phyloP scores from a whole-genome alignment of 2,329 filamentous ascomycete genomes.

The Epichloe festucae region DNA sequence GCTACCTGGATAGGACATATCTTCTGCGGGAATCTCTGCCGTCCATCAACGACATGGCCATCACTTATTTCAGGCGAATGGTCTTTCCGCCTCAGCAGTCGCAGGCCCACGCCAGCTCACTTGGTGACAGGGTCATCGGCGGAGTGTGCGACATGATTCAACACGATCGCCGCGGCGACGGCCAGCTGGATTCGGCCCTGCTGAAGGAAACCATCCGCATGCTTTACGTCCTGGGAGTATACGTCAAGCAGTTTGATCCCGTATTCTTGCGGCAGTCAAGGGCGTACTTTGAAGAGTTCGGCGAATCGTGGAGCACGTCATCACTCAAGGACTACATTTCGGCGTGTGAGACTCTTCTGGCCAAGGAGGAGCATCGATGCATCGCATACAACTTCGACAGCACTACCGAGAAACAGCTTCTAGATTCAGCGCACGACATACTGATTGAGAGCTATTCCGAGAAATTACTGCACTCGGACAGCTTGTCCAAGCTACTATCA shows the following conservation, averaged over 20 bases:
- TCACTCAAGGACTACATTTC: constrained; percentile 65
- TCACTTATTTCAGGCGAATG: constrained; percentile 58
- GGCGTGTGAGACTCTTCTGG: constrained; percentile 55
- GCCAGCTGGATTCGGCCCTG: constrained; percentile 47
- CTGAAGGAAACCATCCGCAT: constrained; percentile 67
- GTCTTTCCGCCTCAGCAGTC: constrained; percentile 25
- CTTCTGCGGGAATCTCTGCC: constrained; percentile 57
- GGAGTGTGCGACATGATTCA: constrained; percentile 65
- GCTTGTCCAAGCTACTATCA: constrained; percentile 61
- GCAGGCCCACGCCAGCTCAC: constrained; percentile 2
- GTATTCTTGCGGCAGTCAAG: constrained; percentile 56
- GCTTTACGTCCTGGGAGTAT: constrained; percentile 74
- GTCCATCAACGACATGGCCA: constrained; percentile 70
- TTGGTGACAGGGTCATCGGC: constrained; percentile 22
- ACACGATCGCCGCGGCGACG: constrained; percentile 49
- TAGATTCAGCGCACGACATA: constrained; percentile 58
- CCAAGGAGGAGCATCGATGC: constrained; percentile 61
- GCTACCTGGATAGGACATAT: constrained; percentile 85
- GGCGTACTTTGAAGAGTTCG: constrained; percentile 56
- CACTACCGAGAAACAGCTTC: constrained; percentile 65
- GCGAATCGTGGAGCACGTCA: constrained; percentile 47
- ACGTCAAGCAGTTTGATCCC: constrained; percentile 68
- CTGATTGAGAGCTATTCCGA: constrained; percentile 57
- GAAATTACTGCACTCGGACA: constrained; percentile 51
- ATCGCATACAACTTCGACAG: constrained; percentile 71